Base-by-base conservation (phyloP, 805 yeast species). In the Nakazawaea ambrosiae region DNA sequence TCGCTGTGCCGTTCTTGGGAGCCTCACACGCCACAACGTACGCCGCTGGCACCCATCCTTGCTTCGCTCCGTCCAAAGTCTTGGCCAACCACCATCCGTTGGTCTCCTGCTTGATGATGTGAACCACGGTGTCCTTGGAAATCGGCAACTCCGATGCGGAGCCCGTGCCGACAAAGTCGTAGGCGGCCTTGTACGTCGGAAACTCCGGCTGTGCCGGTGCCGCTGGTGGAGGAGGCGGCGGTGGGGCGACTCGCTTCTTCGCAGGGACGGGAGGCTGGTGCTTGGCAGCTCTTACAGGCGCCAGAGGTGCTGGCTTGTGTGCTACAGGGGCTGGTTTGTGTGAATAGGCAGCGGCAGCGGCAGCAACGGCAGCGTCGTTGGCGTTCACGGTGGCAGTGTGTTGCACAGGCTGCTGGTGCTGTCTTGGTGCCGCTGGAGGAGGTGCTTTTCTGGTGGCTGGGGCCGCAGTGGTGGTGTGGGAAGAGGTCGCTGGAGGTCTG, bases 41-140 rank as follows among this genome's bases (percentile, higher is more conserved):
- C n/a, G 89, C 84, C 17, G 92, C 81, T 11, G 99, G 99, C 10
- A 92, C 90, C 98, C 98, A 92, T 4, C 99, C 99, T 56, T 88
- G 92, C 40, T 66, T 73, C 1, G 80, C 53, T 28, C 84, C 92
- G 51, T 82, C 89, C 43, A 81, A 56, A 24, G 76, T 68, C 55
- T 82, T 83, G 8, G 88, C 97, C 41, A 92, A 68, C 49, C 95
- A 90, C 99, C 99, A 92, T 14, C 96, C 96, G 44, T 85, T 89
- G 32, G 80, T 78, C 40, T 81, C 85, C 45, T 81, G 77, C 51
- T 73, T 80, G 3, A 78, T 63, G 24, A 92, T 75, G 44, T 76
- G 76, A 26, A 90, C 78, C 33, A 86, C 65, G 31, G 84, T 83
- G 42, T 84, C 96, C 50, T 81, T 83, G 5, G 69, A 61, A 27